These are phyloP conservation scores for Plasmodium reichenowi DNA, from an alignment of 169 alveolate species.

Conservation along the genomic window DNA sequence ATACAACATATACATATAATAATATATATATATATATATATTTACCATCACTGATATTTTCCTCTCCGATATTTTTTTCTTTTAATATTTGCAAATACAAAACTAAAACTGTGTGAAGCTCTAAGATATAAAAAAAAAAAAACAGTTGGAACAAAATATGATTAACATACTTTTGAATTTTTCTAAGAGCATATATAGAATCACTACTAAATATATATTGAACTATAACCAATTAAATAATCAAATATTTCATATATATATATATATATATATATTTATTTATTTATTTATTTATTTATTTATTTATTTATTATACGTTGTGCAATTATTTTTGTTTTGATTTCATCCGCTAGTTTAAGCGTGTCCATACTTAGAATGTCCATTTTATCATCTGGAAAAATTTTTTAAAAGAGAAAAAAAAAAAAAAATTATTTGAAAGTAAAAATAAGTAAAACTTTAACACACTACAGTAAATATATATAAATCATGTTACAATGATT, in stretches of 20 bases:
- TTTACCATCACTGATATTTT: conserved; percentile 1
- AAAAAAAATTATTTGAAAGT: neutral
- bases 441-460: neutral
- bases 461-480: no score
- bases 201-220: neutral
- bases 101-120: conserved; percentile 20
- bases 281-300: conserved; percentile 2
- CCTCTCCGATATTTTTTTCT: conserved; percentile 8
- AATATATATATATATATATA: neutral
- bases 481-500: no score
- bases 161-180: neutral
- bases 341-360: conserved; percentile 33
- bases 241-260: no score
- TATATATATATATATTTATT: neutral
- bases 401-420: conserved; percentile 12
- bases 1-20: neutral
- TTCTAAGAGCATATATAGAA: neutral
- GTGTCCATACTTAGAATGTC: conserved; percentile 4
- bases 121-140: conserved; percentile 14
- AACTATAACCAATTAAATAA: neutral
- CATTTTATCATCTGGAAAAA: conserved; percentile 7
- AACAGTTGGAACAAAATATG: neutral
- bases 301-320: conserved; percentile 36
- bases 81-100: conserved; percentile 30
- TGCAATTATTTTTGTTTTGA: conserved; percentile 25